A percentile compares a stretch with the other conserved stretches of the same genome.
These are phyloP conservation scores for Syzygium grande DNA, from an alignment of 345 rosid genomes.

Conservation along the genomic window DNA sequence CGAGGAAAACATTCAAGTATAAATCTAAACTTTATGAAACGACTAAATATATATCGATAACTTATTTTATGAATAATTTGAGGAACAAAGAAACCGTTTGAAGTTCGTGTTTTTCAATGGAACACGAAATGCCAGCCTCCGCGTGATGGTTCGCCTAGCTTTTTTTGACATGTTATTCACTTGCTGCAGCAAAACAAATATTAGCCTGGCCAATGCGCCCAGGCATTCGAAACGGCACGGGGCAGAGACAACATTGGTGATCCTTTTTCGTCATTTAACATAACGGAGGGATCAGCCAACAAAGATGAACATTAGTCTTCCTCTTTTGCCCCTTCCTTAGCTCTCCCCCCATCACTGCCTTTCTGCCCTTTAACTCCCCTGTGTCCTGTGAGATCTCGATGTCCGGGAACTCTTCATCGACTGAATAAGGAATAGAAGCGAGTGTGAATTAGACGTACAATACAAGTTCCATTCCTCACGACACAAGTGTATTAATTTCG, in stretches of 20 bases:
- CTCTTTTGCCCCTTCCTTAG: not conserved
- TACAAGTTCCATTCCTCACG: not conserved
- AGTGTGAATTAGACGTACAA: not conserved
- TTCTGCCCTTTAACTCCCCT: not conserved
- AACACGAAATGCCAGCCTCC: not conserved
- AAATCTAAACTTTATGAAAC: not conserved
- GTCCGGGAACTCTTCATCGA: not conserved
- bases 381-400: not conserved
- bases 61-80: not conserved
- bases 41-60: not conserved
- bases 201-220: not conserved
- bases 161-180: not conserved
- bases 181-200: not conserved
- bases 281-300: not conserved
- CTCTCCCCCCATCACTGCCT: not conserved
- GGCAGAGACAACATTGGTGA: not conserved
- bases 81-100: not conserved
- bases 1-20: no score
- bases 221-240: not conserved
- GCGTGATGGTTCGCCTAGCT: not conserved
- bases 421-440: not conserved
- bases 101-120: not conserved
- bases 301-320: not conserved
- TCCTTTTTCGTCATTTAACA: not conserved
- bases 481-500: not conserved